These are phyloP conservation scores for Thuja plicata DNA, from an alignment of 83 land plant genomes.

Conservation along the genomic window DNA sequence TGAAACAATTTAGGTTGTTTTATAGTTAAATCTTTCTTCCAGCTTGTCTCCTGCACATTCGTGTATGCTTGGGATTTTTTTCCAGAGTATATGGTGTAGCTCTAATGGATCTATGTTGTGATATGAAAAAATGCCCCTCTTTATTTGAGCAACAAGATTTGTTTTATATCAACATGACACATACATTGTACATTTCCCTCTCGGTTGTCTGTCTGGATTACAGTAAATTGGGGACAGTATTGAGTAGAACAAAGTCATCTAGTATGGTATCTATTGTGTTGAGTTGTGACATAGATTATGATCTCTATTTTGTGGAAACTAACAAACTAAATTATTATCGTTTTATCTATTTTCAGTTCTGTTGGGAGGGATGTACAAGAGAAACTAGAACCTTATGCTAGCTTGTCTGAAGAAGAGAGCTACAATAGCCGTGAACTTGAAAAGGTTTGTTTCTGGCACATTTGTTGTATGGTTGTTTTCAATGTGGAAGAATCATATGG, in stretches of 20 bases:
- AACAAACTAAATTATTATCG: not conserved
- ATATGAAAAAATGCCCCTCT: not conserved
- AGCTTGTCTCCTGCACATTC: not conserved
- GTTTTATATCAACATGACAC: not conserved
- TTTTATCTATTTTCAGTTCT: slow-evolving; percentile 35
- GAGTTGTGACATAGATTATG: not conserved
- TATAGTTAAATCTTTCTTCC: not conserved
- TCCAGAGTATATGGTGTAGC: not conserved
- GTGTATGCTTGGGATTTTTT: not conserved
- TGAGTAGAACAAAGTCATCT: not conserved
- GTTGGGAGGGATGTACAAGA: slow-evolving; percentile 62
- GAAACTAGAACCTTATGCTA: slow-evolving; percentile 74
- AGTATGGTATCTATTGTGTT: not conserved
- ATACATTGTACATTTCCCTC: not conserved
- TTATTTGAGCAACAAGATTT: not conserved
- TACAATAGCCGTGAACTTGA: slow-evolving; percentile 93
- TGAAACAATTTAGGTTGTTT: not conserved
- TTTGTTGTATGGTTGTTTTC: slow-evolving; percentile 9
- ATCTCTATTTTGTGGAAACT: not conserved
- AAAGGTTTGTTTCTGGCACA: slow-evolving; percentile 55
- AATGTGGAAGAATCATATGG: not conserved
- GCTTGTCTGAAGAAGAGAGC: slow-evolving; percentile 73
- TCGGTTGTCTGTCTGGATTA: not conserved
- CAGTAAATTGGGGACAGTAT: not conserved
- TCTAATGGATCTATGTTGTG: not conserved